Base-by-base conservation (phyloP, 495 filamentous ascomycete genomes). In the Chaetomium cochliodes region DNA sequence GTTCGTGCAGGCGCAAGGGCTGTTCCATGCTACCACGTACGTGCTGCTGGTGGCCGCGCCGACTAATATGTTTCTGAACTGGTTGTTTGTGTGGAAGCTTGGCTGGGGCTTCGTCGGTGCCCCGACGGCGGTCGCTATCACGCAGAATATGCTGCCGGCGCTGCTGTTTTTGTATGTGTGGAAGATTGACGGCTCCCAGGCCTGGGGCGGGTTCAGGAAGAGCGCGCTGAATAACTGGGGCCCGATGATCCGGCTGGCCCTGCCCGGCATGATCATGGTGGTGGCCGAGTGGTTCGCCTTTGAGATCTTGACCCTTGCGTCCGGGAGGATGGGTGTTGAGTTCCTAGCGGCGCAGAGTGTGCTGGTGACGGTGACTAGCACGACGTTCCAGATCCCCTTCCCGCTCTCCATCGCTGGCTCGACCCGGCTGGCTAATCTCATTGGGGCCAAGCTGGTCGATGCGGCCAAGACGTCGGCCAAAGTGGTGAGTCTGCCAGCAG, bases 221-320 rank as follows among this genome's bases (percentile, higher is more conserved):
- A 79, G 80, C n/a, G 91, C 90, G 8, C 80, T 96, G 49, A 76
- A 79, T 30, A 96, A 96, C 70, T 97, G 92, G 92, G 83, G 71
- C 6, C 90, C 89, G 0, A 94, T 96, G 92, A 83, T 97, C 70
- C 80, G 84, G 58, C 87, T 97, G 18, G 91, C 92, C 0, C 74
- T 96, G 20, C 92, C 92, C 89, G 93, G 93, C 4, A 85, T 97
- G 72, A 76, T 96, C 49, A 97, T 96, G 91, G 89, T 98, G 1
- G 88, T 94, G 73, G 92, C 93, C 8, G 93, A 97, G 72, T 93
- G 86, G 75, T 83, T 96, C 6, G 91, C 91, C 20, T 93, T 94
- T 68, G 91, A 93, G 71, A 82, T 93, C 46, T 74, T 94, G 51
- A 93, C 90, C 0, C 79, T 94, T 15, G 84, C 85, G 8, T 84